Evolutionary conservation across 2,329 filamentous ascomycete genomes (phyloP).

Genomic region (Colletotrichum liriopes): DNA sequence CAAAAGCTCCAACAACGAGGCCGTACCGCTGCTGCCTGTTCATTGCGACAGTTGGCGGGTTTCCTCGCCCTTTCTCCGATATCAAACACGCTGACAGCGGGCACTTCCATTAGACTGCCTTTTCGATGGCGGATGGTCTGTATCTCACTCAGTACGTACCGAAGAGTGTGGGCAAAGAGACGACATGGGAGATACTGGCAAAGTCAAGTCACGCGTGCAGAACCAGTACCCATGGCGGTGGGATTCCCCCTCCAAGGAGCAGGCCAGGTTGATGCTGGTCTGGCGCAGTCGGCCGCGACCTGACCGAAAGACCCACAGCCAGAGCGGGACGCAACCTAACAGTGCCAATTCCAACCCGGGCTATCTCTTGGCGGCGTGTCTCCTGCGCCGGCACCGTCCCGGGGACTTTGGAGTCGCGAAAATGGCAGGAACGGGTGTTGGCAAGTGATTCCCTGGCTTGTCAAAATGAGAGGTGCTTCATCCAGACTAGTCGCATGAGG

Average conservation of each 20-base stretch:
- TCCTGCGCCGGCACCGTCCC: slow-evolving; percentile 1
- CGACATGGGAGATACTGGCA: slow-evolving; percentile 20
- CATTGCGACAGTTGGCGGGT: neutral
- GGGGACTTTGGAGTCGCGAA: neutral
- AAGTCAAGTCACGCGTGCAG: slow-evolving; percentile 33
- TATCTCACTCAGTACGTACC: neutral
- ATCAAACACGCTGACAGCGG: neutral
- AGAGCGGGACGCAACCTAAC: slow-evolving; percentile 38
- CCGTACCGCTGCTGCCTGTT: neutral
- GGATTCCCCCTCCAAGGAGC: slow-evolving; percentile 12
- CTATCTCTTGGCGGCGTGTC: slow-evolving; percentile 25
- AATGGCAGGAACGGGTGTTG: neutral
- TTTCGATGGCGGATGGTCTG: slow-evolving; percentile 4
- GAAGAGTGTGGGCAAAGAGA: neutral
- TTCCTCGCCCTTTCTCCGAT: neutral
- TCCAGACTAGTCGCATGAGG: neutral
- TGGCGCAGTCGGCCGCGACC: slow-evolving; percentile 37
- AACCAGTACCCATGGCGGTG: slow-evolving; percentile 18
- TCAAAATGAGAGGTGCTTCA: neutral
- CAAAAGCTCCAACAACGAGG: neutral
- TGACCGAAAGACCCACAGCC: slow-evolving; percentile 35
- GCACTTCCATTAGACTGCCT: neutral
- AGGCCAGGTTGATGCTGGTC: slow-evolving; percentile 28
- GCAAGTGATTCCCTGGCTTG: neutral
- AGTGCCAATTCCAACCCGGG: slow-evolving; percentile 25